phyloP scores from a whole-genome alignment of 805 yeast genomes.

The Priceomyces medius region DNA sequence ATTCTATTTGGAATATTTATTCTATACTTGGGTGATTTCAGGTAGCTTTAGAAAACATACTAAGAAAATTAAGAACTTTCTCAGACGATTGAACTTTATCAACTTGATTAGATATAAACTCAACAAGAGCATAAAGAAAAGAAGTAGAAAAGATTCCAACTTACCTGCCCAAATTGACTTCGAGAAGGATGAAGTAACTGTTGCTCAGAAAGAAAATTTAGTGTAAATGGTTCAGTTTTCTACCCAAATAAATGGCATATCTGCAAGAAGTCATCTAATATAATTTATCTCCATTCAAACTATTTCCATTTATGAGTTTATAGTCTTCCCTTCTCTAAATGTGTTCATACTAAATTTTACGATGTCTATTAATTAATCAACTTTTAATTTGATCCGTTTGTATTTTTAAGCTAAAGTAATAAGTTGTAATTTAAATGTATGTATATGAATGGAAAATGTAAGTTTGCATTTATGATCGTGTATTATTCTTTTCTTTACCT shows the following conservation, averaged over 20 bases:
- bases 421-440: too few relatives aligned
- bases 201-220: conserved; percentile 1
- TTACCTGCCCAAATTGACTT: conserved; percentile 42
- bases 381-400: too few relatives aligned
- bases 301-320: neutral
- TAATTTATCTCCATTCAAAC: too few relatives aligned
- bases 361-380: neutral
- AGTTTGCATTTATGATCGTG: neutral
- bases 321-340: neutral
- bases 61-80: conserved; percentile 11
- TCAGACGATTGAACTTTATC: conserved; percentile 3
- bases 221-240: conserved; percentile 2
- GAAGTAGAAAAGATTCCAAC: conserved; percentile 57
- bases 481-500: conserved; percentile 18
- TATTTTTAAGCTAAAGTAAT: too few relatives aligned
- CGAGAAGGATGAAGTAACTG: conserved; percentile 12
- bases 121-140: conserved; percentile 24
- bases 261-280: too few relatives aligned
- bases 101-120: conserved; percentile 8
- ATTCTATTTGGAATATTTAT: conserved; percentile 39
- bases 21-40: conserved; percentile 36
- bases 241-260: neutral
- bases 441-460: neutral
- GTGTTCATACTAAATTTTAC: neutral
- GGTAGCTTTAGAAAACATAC: conserved; percentile 24